A percentile compares a stretch with the other conserved stretches of the same genome.
Evolutionary conservation across 2,329 filamentous ascomycete species (phyloP).

Genomic region (Aspergillus pseudoglaucus): DNA sequence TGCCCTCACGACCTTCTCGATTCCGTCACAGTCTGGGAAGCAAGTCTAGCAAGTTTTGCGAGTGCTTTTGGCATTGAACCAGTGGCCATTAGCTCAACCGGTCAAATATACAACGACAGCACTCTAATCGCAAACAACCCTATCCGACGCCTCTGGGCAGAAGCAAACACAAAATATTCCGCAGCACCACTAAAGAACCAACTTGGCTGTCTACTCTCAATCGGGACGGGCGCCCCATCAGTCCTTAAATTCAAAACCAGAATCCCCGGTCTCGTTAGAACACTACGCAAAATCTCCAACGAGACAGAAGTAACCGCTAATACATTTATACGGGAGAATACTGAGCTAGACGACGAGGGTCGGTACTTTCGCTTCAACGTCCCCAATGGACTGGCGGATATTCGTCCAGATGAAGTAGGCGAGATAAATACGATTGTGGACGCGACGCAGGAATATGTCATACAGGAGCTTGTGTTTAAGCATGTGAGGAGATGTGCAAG

Average conservation of each 20-base stretch:
- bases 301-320: background rate
- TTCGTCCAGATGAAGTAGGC: background rate
- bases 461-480: background rate
- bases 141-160: background rate
- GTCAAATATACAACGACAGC: too few species aligned
- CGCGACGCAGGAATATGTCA: background rate
- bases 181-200: background rate
- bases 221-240: background rate
- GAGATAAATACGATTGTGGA: background rate
- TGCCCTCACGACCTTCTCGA: too few species aligned
- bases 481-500: background rate
- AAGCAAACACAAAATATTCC: background rate
- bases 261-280: background rate
- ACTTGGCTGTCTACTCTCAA: background rate
- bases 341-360: background rate
- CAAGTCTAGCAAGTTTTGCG: too few species aligned
- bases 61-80: too few species aligned
- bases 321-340: background rate
- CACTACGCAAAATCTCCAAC: background rate
- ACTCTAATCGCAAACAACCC: background rate
- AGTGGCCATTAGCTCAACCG: too few species aligned
- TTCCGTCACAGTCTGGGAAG: too few species aligned
- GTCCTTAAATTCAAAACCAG: background rate
- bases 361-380: background rate
- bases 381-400: background rate